Base-by-base conservation (phyloP, 805 yeast species). In the Ogataea methylovora region DNA sequence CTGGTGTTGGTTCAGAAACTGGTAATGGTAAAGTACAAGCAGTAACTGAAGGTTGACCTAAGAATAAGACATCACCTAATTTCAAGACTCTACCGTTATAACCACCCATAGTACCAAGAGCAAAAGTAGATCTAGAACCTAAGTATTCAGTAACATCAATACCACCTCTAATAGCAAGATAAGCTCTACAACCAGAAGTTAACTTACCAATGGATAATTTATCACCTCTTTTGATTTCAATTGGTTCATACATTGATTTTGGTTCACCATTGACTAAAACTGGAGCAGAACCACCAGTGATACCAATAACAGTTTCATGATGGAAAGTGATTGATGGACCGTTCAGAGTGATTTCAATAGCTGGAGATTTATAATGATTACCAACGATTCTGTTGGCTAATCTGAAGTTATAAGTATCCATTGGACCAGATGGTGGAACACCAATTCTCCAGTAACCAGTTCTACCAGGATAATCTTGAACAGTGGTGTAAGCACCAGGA, bases 381-480 rank as follows among this genome's bases (percentile, higher is more conserved):
- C 97, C 97, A 29, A 90, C 97, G 50, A 85, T 76, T 53, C 83
- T 67, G 65, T 90, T 90, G 15, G 95, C 96, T 42, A 85, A 57
- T 49, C 96, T 71, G 66, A 88, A 88, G 4, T 97, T 79, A 50
- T 79, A 88, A 40, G 79, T 74, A 61, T 90, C 98, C 97, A 90
- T 92, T 39, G 97, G 96, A 30, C 98, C 98, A 27, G 95, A 85
- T 7, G 97, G 97, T 18, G 98, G 98, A 36, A 90, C 97, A 56
- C 98, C 98, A 46, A 83, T 73, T 52, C 83, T 77, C 94, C 94
- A 84, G 56, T 69, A 69, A n/a, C 86, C 81, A 35, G 68, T 67
- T 65, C 98, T 79, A 34, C 94, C 95, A 13, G 95, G 94, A 58
- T 79, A 92, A 60, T 92, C 98, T 64, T 90, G 98, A 32, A 90